phyloP scores from a whole-genome alignment of 176 grass and related monocot species.

The Paspalum vaginatum region DNA sequence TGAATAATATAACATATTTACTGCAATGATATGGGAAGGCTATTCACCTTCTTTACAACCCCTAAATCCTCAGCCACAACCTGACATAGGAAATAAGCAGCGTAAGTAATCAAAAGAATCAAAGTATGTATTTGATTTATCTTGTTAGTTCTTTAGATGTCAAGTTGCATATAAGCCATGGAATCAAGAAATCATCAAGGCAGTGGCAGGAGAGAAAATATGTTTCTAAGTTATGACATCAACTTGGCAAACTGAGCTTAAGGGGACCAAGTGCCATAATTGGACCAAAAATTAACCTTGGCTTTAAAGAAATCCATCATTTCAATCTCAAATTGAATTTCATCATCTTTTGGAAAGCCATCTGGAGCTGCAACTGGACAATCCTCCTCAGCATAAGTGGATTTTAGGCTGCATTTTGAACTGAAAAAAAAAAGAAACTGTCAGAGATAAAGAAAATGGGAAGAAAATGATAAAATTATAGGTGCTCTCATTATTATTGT shows the following conservation, averaged over 20 bases:
- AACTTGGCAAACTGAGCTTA: conserved; percentile 18
- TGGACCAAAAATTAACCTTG: conserved; percentile 57
- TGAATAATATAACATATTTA: conserved; percentile 9
- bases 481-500: not conserved
- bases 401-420: conserved; percentile 99
- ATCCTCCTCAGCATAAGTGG: conserved; percentile 89
- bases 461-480: conserved; percentile 12
- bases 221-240: not conserved
- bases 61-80: conserved; percentile 87
- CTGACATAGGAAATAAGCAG: conserved; percentile 45
- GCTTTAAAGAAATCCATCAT: conserved; percentile 94
- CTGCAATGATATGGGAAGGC: not conserved
- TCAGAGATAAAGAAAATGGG: not conserved
- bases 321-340: conserved; percentile 97
- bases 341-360: conserved; percentile 77
- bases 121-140: not conserved
- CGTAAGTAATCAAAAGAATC: conserved; percentile 15
- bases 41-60: conserved; percentile 85
- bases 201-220: not conserved
- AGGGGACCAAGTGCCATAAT: not conserved
- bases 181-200: conserved; percentile 25
- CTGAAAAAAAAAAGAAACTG: conserved; percentile 52
- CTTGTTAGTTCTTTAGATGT: not conserved
- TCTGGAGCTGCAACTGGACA: conserved; percentile 87
- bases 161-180: not conserved